These are phyloP conservation scores for cucumber (Cucumis sativus) DNA, from an alignment of 306 rosid genomes.

Conservation along the genomic window Cucumber_9930_V3 NC_026661.2:760501-761000, in stretches of 20 bases:
- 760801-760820: conserved; percentile 89
- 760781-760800: conserved; percentile 90
- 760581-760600: conserved; percentile 93
- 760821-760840: conserved; percentile 95
- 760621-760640: conserved; percentile 87
- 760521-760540: conserved; percentile 89
- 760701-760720: conserved; percentile 76
- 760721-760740: conserved; percentile 55
- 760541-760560: conserved; percentile 69
- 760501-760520: conserved; percentile 94
- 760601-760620: conserved; percentile 80
- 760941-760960: not conserved
- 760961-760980: not conserved
- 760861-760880: conserved; percentile 6
- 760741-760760: conserved; percentile 68
- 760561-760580: conserved; percentile 80
- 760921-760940: not conserved
- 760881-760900: conserved; percentile 1
- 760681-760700: conserved; percentile 83
- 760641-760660: conserved; percentile 82
- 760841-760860: conserved; percentile 43
- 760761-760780: conserved; percentile 65
- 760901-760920: not conserved
- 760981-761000: not conserved
- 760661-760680: conserved; percentile 78